These are phyloP conservation scores for Yamadazyma kanchanaburiensis DNA, from an alignment of 1,139 yeast species.

Conservation along the genomic window DNA sequence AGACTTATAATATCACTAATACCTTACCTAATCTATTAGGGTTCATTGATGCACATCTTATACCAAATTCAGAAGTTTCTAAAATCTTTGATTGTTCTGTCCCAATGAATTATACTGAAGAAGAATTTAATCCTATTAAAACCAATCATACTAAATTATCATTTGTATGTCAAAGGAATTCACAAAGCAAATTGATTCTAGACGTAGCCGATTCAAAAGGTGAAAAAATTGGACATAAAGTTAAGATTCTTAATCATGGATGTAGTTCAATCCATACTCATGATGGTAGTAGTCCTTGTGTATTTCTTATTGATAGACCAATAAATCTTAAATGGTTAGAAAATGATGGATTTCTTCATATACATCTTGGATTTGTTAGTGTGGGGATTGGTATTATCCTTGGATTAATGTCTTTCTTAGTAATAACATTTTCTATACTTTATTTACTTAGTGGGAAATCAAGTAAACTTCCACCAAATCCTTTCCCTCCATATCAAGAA, in stretches of 20 bases:
- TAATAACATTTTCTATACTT: conserved; percentile 25
- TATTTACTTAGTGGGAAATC: conserved; percentile 23
- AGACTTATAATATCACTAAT: conserved; percentile 49
- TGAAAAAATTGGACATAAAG: conserved; percentile 57
- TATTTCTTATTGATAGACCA: conserved; percentile 71
- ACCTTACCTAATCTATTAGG: conserved; percentile 43
- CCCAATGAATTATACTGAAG: conserved; percentile 4
- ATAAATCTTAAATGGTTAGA: conserved; percentile 55
- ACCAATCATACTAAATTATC: conserved; percentile 9
- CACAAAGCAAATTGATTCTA: conserved; percentile 9
- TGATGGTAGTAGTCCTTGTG: conserved; percentile 42
- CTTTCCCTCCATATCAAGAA: conserved; percentile 10
- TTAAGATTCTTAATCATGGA: conserved; percentile 64
- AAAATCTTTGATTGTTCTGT: conserved; percentile 30
- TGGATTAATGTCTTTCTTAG: conserved; percentile 47
- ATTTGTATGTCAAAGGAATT: conserved; percentile 9
- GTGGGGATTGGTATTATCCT: conserved; percentile 62
- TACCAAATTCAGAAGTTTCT: conserved; percentile 50
- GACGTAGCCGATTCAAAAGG: conserved; percentile 9
- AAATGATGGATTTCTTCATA: conserved; percentile 39
- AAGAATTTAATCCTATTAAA: conserved; percentile 4
- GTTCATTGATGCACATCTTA: conserved; percentile 65
- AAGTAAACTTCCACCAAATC: conserved; percentile 6
- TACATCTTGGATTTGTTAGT: conserved; percentile 65
- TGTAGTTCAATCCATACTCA: conserved; percentile 45